Conservation (phyloP, 2,329 filamentous ascomycete genomes). For the Hypoxylon sp. region DNA sequence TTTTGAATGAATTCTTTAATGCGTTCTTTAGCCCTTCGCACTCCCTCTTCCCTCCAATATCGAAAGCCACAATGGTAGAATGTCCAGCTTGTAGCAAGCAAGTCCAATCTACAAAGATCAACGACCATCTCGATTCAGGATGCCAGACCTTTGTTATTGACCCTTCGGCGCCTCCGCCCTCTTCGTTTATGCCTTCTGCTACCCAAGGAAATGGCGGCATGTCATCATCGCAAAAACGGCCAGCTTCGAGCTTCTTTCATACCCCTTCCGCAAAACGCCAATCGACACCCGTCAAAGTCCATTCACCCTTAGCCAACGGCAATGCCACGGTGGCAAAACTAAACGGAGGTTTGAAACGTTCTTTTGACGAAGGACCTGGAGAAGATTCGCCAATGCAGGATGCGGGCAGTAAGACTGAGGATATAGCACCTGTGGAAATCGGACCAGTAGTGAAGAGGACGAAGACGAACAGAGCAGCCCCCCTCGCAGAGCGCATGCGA, state of each 20-base stretch:
- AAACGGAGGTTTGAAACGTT: slow-evolving; percentile 64
- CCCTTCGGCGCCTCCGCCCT: slow-evolving; percentile 53
- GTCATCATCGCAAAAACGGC: slow-evolving; percentile 66
- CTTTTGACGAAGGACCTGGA: slow-evolving; percentile 68
- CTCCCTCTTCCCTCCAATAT: slow-evolving; percentile 1
- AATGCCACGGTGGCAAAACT: slow-evolving; percentile 49
- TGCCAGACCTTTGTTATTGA: slow-evolving; percentile 79
- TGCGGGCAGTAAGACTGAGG: slow-evolving; percentile 47
- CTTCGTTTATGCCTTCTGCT: slow-evolving; percentile 54
- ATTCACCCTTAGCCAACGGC: slow-evolving; percentile 56
- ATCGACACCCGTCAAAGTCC: slow-evolving; percentile 55
- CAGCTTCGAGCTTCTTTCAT: slow-evolving; percentile 73
- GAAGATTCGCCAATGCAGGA: slow-evolving; percentile 50
- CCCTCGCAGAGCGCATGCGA: slow-evolving; percentile 94
- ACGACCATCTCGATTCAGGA: slow-evolving; percentile 88
- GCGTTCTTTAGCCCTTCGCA: background rate
- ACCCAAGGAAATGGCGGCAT: slow-evolving; percentile 56
- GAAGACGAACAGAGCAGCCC: slow-evolving; percentile 80
- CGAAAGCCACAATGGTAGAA: slow-evolving; percentile 66
- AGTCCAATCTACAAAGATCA: slow-evolving; percentile 83
- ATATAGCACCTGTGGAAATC: slow-evolving; percentile 48
- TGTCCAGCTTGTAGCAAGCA: slow-evolving; percentile 86
- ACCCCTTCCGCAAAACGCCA: slow-evolving; percentile 72
- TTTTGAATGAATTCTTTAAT: slow-evolving; percentile 18
- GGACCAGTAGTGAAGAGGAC: slow-evolving; percentile 72